A percentile compares a stretch with the other conserved stretches of the same genome.
phyloP scores from a whole-genome alignment of 257 asterid genomes.

The Anisodus tanguticus region DNA sequence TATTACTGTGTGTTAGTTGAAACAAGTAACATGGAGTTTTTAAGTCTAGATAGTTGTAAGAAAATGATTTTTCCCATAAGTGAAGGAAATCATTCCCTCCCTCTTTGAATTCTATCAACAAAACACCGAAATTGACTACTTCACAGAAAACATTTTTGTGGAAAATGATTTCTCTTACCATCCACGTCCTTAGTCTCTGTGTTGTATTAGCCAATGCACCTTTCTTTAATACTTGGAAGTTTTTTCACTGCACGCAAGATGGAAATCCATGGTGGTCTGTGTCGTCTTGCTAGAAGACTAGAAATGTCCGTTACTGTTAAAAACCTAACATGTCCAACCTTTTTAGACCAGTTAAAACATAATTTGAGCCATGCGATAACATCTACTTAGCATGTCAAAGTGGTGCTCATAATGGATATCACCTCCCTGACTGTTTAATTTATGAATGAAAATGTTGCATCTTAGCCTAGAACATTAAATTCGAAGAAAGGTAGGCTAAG shows the following conservation, averaged over 20 bases:
- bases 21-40: neutral
- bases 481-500: neutral
- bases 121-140: neutral
- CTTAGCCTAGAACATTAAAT: neutral
- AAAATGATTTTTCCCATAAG: no score
- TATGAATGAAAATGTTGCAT: neutral
- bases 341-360: neutral
- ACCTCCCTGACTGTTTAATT: neutral
- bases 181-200: neutral
- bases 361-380: neutral
- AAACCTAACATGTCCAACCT: neutral
- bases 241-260: neutral
- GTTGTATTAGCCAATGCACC: neutral
- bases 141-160: neutral
- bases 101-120: neutral
- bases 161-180: neutral
- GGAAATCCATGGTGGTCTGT: neutral
- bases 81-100: neutral
- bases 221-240: neutral
- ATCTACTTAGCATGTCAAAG: neutral
- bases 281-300: slow-evolving; percentile 5
- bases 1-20: neutral
- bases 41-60: neutral
- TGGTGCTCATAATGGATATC: neutral
- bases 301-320: neutral